A percentile compares a stretch with the other conserved stretches of the same genome.
Conservation (phyloP, 345 rosid genomes). For the Nephelium lappaceum region DNA sequence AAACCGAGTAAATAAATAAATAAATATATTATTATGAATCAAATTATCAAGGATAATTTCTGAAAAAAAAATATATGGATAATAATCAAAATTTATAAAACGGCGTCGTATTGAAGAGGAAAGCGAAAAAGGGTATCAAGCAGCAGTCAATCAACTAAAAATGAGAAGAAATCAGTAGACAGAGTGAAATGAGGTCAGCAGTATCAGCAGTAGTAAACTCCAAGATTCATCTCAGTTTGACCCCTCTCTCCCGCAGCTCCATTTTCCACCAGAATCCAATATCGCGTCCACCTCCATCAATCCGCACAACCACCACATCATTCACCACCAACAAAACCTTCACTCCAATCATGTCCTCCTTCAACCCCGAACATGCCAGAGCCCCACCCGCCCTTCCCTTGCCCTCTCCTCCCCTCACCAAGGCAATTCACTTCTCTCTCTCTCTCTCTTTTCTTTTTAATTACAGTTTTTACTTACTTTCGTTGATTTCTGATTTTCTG, state of each 20-base stretch:
- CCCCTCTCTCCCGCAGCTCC: conserved; percentile 25
- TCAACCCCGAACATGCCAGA: conserved; percentile 81
- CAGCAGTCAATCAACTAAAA: neutral
- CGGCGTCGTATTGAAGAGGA: neutral
- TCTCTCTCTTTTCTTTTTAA: neutral
- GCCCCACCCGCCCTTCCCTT: conserved; percentile 74
- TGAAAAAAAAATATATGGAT: too few relatives aligned
- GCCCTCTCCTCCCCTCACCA: conserved; percentile 71
- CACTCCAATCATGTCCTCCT: conserved; percentile 56
- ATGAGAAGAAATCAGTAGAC: neutral
- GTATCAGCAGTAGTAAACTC: conserved; percentile 44
- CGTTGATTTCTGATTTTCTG: conserved; percentile 11
- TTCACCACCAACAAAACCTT: conserved; percentile 25
- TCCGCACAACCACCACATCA: conserved; percentile 16
- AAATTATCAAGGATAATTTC: too few relatives aligned
- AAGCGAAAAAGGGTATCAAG: neutral
- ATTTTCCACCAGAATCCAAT: conserved; percentile 12
- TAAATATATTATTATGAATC: too few relatives aligned
- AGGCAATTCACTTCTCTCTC: conserved; percentile 32
- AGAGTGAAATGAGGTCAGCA: conserved; percentile 54
- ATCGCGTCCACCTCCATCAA: conserved; percentile 5
- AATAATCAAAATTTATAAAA: too few relatives aligned
- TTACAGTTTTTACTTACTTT: neutral
- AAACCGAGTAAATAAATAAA: too few relatives aligned
- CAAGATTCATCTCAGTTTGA: conserved; percentile 30